Conservation (phyloP, 2,329 filamentous ascomycete species). For the Thyridium curvatum region DNA sequence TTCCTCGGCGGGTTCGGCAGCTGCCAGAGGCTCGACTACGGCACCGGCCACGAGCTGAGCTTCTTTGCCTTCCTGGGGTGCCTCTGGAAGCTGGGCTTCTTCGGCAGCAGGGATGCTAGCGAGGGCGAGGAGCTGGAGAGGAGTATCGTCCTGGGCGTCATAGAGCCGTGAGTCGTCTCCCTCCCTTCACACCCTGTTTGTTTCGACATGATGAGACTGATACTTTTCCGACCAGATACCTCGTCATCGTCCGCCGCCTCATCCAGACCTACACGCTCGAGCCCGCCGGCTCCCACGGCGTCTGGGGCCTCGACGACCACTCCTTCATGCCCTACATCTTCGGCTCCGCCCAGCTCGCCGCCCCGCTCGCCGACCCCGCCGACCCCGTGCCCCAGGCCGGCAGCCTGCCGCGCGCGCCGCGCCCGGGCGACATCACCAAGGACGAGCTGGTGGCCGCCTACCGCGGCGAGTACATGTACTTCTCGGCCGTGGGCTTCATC, state of each 20-base stretch:
- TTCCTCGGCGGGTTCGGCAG: conserved; percentile 85
- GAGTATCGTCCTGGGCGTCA: conserved; percentile 71
- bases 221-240: conserved; percentile 48
- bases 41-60: conserved; percentile 91
- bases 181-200: not conserved
- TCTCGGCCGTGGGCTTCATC: conserved; percentile 92
- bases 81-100: conserved; percentile 85
- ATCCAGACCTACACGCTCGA: conserved; percentile 91
- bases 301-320: conserved; percentile 98
- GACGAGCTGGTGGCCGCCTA: conserved; percentile 57
- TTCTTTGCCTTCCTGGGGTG: conserved; percentile 87
- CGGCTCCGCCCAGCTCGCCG: conserved; percentile 82
- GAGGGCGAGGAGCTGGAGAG: conserved; percentile 53
- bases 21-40: conserved; percentile 84
- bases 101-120: conserved; percentile 31
- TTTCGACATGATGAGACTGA: conserved; percentile 3
- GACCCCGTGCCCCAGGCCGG: conserved; percentile 71
- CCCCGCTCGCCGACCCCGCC: conserved; percentile 58
- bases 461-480: conserved; percentile 75
- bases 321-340: conserved; percentile 92
- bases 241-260: conserved; percentile 72
- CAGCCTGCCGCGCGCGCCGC: conserved; percentile 65
- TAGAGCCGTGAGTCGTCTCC: conserved; percentile 64
- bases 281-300: conserved; percentile 90
- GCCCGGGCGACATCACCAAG: conserved; percentile 64